phyloP scores from a whole-genome alignment of 805 yeast species.

The Pichia paraexigua region DNA sequence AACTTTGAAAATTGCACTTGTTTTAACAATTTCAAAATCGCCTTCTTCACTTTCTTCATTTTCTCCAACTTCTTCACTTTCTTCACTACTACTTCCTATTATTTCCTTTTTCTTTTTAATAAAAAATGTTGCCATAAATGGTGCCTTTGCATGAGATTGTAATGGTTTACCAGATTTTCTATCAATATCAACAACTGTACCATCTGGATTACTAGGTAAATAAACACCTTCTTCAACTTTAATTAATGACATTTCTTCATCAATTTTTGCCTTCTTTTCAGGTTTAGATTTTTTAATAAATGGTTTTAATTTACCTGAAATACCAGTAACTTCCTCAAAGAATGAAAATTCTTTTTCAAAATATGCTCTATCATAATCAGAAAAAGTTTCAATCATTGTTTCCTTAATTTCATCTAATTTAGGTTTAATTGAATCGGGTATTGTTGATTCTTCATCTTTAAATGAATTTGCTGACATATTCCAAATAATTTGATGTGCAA shows the following conservation, averaged over 20 bases:
- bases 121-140: slow-evolving; percentile 93
- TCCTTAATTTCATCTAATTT: slow-evolving; percentile 64
- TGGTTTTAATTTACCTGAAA: slow-evolving; percentile 92
- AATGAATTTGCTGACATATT: slow-evolving; percentile 90
- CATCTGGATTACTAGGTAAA: slow-evolving; percentile 94
- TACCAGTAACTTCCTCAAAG: slow-evolving; percentile 84
- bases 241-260: slow-evolving; percentile 85
- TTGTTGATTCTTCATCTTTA: slow-evolving; percentile 77
- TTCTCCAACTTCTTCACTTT: not conserved
- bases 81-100: not conserved
- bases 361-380: slow-evolving; percentile 51
- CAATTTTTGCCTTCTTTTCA: slow-evolving; percentile 92
- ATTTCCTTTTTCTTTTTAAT: slow-evolving; percentile 40
- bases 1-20: slow-evolving; percentile 95
- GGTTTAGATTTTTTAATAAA: slow-evolving; percentile 90
- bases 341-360: slow-evolving; percentile 82
- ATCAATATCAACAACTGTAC: slow-evolving; percentile 84
- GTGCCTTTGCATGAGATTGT: slow-evolving; percentile 98
- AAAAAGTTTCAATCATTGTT: slow-evolving; percentile 55
- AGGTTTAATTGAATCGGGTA: slow-evolving; percentile 80
- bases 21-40: slow-evolving; percentile 31
- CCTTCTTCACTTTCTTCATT: slow-evolving; percentile 27
- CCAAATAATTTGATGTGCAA: slow-evolving; percentile 98
- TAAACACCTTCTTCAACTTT: slow-evolving; percentile 75
- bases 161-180: slow-evolving; percentile 88